A percentile compares a stretch with the other conserved stretches of the same genome.
Evolutionary conservation across 305 asterid species (phyloP).

Genomic region (Euphrasia arctica): DNA sequence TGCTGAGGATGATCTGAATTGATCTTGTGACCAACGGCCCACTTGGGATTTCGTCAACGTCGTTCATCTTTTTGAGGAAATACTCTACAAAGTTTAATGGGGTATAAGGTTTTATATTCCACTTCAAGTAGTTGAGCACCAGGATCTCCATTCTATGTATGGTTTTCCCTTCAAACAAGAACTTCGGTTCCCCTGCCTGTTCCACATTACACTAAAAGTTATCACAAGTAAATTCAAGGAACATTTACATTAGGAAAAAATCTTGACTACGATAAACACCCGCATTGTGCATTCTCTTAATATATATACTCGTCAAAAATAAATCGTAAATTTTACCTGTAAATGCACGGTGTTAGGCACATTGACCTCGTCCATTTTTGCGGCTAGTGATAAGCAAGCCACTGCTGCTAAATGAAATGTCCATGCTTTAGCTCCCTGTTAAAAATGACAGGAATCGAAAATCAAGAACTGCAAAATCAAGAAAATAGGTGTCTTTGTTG

Average conservation of each 20-base stretch:
- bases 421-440: slow-evolving; percentile 55
- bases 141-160: slow-evolving; percentile 73
- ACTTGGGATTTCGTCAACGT: slow-evolving; percentile 22
- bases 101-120: slow-evolving; percentile 67
- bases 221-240: slow-evolving; percentile 13
- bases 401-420: slow-evolving; percentile 58
- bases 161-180: slow-evolving; percentile 54
- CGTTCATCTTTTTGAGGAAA: slow-evolving; percentile 41
- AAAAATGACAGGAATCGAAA: slow-evolving; percentile 24
- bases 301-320: background rate
- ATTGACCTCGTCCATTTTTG: slow-evolving; percentile 68
- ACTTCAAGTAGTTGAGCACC: slow-evolving; percentile 52
- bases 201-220: slow-evolving; percentile 27
- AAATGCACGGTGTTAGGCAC: slow-evolving; percentile 50
- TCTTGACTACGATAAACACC: background rate
- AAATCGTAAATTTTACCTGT: slow-evolving; percentile 46
- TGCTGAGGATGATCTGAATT: slow-evolving; percentile 45
- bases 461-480: slow-evolving; percentile 14
- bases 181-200: slow-evolving; percentile 59
- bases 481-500: background rate
- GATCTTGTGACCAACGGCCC: slow-evolving; percentile 41
- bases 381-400: slow-evolving; percentile 69
- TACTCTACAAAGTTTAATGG: slow-evolving; percentile 66
- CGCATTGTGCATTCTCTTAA: background rate
- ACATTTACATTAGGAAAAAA: background rate